Evolutionary conservation across 2,329 filamentous ascomycete species (phyloP), one percentile per base, ranked within the genome.

Genomic region (Pseudogymnoascus sp.): DNA sequence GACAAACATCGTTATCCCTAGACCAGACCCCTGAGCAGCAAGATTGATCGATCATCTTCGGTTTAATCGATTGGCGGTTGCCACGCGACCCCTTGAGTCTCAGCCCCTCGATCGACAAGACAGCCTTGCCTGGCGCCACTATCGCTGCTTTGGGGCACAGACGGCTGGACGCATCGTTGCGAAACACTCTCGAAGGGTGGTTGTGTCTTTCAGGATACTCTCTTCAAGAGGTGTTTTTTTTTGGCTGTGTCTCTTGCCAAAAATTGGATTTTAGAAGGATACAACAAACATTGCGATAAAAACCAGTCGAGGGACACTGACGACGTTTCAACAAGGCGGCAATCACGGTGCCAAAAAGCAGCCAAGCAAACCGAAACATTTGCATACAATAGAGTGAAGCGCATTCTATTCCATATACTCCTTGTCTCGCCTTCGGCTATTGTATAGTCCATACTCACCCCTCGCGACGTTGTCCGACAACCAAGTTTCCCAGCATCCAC

Each of bases 81-180:
- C 45, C 45, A 52, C 45, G 26, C 45, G n/a, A 52, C 45, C 45
- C 43, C 26, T 52, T 26, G 45, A 31, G 45, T 52, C 45, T 52
- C 45, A 52, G 45, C 45, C 45, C 45, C 45, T 52, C 45, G 45
- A 52, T 52, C 45, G 45, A 52, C 45, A 10, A 52, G 26, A 52
- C 26, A 52, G 26, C 45, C 45, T 52, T 16, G 45, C 26, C 26
- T 8, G 45, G 19, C 45, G 45, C 45, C 45, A 52, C 45, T 52
- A 52, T 52, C 45, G 45, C 45, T 31, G 26, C 26, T 52, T 52
- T 52, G 45, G 45, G 45, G 23, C 45, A 31, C 45, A 52, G 45
- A 52, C 45, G 31, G 4, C 45, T 52, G 26, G 45, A 11, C 26
- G 26, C 23, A 11, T 52, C 26, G 29, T 52, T 52, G 45, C 45